Percentiles rank a stretch among this genome's conserved stretches.
Evolutionary conservation across 2,329 filamentous ascomycete species (phyloP).

Genomic region (Fusarium sp.): DNA sequence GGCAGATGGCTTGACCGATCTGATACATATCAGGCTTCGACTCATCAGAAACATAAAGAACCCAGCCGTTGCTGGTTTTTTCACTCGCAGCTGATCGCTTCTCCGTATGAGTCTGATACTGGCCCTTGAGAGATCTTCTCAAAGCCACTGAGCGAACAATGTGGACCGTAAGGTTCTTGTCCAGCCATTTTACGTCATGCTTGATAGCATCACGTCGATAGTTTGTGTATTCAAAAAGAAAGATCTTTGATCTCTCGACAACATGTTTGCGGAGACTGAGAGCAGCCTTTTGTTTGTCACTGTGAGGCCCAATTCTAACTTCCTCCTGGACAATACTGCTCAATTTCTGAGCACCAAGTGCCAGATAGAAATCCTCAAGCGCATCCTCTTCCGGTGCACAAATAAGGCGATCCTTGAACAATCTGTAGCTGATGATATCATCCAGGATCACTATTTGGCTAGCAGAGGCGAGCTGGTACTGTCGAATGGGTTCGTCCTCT

Average conservation of each 20-base stretch:
- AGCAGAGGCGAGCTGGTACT: conserved; percentile 82
- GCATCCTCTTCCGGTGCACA: conserved; percentile 90
- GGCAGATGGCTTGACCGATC: conserved; percentile 87
- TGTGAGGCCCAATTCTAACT: conserved; percentile 74
- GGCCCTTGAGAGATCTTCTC: conserved; percentile 78
- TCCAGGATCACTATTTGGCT: conserved; percentile 82
- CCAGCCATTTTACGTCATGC: conserved; percentile 90
- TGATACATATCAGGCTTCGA: conserved; percentile 86
- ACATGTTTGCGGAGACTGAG: conserved; percentile 81
- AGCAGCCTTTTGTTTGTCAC: conserved; percentile 75
- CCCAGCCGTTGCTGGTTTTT: conserved; percentile 65
- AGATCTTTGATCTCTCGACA: conserved; percentile 87
- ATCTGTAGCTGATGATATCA: conserved; percentile 87
- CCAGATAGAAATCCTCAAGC: conserved; percentile 85
- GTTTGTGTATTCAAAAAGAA: conserved; percentile 80
- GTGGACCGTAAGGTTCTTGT: conserved; percentile 83
- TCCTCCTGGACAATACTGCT: conserved; percentile 84
- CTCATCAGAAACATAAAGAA: conserved; percentile 80
- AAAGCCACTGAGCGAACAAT: conserved; percentile 83
- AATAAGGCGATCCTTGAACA: conserved; percentile 87
- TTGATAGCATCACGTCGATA: conserved; percentile 82
- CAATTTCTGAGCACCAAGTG: conserved; percentile 81
- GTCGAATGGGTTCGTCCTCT: conserved; percentile 74
- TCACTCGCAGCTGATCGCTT: conserved; percentile 79
- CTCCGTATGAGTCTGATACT: conserved; percentile 76